These are phyloP conservation scores for Gossypium trilobum DNA, from an alignment of 441 rosid species.

Conservation along the genomic window DNA sequence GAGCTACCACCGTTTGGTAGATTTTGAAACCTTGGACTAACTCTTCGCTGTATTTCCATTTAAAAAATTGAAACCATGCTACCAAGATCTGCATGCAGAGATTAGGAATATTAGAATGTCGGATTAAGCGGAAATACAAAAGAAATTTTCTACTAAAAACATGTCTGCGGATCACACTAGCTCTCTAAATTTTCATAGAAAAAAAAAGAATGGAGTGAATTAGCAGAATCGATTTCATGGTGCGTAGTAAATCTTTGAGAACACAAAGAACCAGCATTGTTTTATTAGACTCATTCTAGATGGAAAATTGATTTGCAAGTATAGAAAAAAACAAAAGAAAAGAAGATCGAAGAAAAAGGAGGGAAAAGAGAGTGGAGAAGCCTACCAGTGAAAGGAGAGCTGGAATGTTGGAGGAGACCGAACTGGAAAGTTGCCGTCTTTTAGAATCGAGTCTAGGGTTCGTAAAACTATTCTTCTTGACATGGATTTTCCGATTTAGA, in stretches of 20 bases:
- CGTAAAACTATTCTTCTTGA: background rate
- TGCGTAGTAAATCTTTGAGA: background rate
- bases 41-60: constrained; percentile 15
- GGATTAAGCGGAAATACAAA: background rate
- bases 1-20: background rate
- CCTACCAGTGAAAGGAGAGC: background rate
- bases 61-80: background rate
- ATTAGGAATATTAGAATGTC: background rate
- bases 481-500: background rate
- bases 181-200: background rate
- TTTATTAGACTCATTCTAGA: background rate
- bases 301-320: background rate
- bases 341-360: background rate
- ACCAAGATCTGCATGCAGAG: constrained; percentile 1
- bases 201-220: background rate
- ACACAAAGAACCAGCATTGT: background rate
- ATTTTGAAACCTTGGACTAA: constrained; percentile 14
- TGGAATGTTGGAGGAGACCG: background rate
- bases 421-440: background rate
- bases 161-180: background rate
- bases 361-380: background rate
- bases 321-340: background rate
- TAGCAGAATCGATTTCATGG: background rate
- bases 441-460: background rate
- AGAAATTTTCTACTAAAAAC: background rate